phyloP scores from a whole-genome alignment of 2,329 filamentous ascomycete species.

The Pleoardoris graminearum region DNA sequence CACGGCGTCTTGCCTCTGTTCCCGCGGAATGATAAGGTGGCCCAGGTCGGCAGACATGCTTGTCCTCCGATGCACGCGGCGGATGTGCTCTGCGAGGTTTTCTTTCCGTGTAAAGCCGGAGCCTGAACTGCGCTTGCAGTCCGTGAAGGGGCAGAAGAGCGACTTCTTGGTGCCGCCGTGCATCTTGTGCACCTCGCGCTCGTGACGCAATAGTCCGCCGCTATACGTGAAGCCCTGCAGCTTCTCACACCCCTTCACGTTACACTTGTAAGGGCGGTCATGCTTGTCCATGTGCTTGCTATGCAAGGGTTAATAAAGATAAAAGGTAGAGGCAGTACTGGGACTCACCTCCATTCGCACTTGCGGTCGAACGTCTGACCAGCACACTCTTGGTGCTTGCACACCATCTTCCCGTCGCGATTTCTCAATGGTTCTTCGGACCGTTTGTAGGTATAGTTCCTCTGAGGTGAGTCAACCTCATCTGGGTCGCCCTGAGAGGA shows the following conservation, averaged over 20 bases:
- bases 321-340: constrained; percentile 18
- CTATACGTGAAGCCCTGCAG: constrained; percentile 94
- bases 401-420: constrained; percentile 74
- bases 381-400: constrained; percentile 68
- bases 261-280: constrained; percentile 88
- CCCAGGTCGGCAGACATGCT: constrained; percentile 44
- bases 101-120: constrained; percentile 92
- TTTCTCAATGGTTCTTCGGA: constrained; percentile 63
- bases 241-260: constrained; percentile 81
- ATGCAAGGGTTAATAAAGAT: constrained; percentile 20
- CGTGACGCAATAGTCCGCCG: constrained; percentile 83
- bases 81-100: constrained; percentile 90
- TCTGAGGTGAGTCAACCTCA: constrained; percentile 34
- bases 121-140: constrained; percentile 86
- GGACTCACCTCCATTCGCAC: constrained; percentile 92
- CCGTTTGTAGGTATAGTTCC: constrained; percentile 46
- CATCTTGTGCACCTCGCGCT: constrained; percentile 90
- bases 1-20: constrained; percentile 24
- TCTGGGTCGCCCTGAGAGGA: constrained; percentile 36
- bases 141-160: constrained; percentile 80
- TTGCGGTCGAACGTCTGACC: constrained; percentile 75
- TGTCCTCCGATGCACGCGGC: constrained; percentile 71
- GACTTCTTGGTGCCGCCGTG: constrained; percentile 86
- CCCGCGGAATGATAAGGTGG: constrained; percentile 32
- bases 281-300: constrained; percentile 99